Base-by-base conservation (phyloP, 306 rosid genomes). In the Ormosia emarginata region DNA sequence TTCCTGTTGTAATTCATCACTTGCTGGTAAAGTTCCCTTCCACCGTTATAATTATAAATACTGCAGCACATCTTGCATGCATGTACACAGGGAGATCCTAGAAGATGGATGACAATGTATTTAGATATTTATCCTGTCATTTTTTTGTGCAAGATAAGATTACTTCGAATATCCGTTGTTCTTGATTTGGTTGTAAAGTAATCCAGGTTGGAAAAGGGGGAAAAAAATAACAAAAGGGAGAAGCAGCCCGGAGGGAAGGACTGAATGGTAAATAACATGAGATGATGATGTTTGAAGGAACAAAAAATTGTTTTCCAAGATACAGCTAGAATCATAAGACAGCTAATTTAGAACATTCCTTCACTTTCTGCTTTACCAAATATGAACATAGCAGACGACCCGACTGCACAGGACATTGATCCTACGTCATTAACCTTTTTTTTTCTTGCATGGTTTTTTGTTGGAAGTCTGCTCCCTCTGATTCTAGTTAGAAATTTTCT, bases 11-110 rank as follows among this genome's bases (percentile, higher is more conserved):
- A 76, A 83, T 81, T 74, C 84, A 40, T 93, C 99, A 4, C 78
- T 95, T 86, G 99, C 91, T 33, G 97, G 98, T 82, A 91, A 87
- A 89, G 90, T 95, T 85, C 98, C 99, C 2, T 93, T 93, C 78
- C 97, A 91, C 75, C 79, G 98, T 77, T 95, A 95, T 79, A 89
- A 91, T 76, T 95, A 90, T 89, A 95, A 93, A 81, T 95, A 95
- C 88, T 95, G 99, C 91, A 95, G 98, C 94, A 79, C 97, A 15
- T 88, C 99, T 41, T 95, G 99, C 90, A 95, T 95, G 99, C 96
- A 93, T 80, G 90, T 93, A 17, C 99, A 95, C 92, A 85, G 53
- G 84, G 97, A 91, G 83, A 76, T 88, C 84, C 91, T 95, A 37
- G 98, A 95, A 75, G 97, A 90, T 74, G 91, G 78, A 43, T 94